A percentile compares a stretch with the other conserved stretches of the same genome.
Evolutionary conservation across 768 basidiomycete species (phyloP).

Genomic region (Termitomyces sp.): DNA sequence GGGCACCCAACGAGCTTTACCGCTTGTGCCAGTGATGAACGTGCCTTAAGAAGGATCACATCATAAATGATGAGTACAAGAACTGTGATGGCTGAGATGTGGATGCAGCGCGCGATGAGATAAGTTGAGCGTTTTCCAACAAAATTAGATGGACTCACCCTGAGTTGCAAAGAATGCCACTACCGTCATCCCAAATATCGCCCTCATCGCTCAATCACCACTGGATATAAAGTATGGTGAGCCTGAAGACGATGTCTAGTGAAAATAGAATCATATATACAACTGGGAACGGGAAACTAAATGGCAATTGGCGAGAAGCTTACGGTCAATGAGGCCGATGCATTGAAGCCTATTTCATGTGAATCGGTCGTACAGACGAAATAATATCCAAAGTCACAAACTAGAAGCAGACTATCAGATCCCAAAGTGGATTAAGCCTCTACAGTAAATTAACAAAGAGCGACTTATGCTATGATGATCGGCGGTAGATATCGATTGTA

Average conservation of each 20-base stretch:
- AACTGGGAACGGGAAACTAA: not conserved
- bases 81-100: slow-evolving; percentile 5
- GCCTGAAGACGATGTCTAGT: not conserved
- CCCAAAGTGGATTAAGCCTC: not conserved
- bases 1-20: slow-evolving; percentile 11
- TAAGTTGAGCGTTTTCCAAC: not conserved
- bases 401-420: not conserved
- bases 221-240: not conserved
- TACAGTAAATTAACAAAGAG: not conserved
- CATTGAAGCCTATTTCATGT: slow-evolving; percentile 5
- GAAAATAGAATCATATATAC: not conserved
- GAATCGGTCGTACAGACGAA: too few relatives aligned
- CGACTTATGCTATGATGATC: slow-evolving; percentile 9
- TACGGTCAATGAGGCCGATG: slow-evolving; percentile 4
- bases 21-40: slow-evolving; percentile 1
- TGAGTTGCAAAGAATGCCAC: slow-evolving; percentile 14
- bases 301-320: not conserved
- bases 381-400: slow-evolving; percentile 1
- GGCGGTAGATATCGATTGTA: slow-evolving; percentile 13
- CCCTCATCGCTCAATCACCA: slow-evolving; percentile 11
- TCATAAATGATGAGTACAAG: slow-evolving; percentile 2
- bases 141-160: not conserved
- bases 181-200: slow-evolving; percentile 8
- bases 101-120: slow-evolving; percentile 8
- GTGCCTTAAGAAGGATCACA: slow-evolving; percentile 1